These are phyloP conservation scores for Fonsecaea pedrosoi DNA, from an alignment of 2,329 filamentous ascomycete species.

Conservation along the genomic window DNA sequence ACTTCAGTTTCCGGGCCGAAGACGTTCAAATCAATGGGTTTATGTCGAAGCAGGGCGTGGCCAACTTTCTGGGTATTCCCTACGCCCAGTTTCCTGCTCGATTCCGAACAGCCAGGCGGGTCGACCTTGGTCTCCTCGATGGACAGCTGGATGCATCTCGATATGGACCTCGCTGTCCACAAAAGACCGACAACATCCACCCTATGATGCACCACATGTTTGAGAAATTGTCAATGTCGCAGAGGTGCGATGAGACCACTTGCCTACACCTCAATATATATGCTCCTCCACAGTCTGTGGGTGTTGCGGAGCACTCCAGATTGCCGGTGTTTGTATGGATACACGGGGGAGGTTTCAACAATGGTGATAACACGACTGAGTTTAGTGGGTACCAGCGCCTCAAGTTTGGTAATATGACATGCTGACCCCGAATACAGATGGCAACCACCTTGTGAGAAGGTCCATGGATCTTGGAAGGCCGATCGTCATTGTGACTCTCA, in stretches of 20 bases:
- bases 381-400: slow-evolving; percentile 43
- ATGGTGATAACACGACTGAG: slow-evolving; percentile 37
- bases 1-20: neutral
- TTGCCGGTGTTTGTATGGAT: slow-evolving; percentile 22
- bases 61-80: slow-evolving; percentile 16
- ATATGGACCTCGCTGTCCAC: slow-evolving; percentile 21
- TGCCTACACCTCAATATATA: slow-evolving; percentile 39
- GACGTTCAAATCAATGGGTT: neutral
- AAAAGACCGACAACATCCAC: slow-evolving; percentile 81
- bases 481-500: slow-evolving; percentile 43
- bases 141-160: slow-evolving; percentile 11
- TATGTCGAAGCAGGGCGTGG: slow-evolving; percentile 8
- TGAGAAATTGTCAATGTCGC: slow-evolving; percentile 4
- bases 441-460: slow-evolving; percentile 12
- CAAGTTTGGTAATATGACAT: neutral
- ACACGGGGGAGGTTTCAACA: slow-evolving; percentile 33
- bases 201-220: slow-evolving; percentile 70
- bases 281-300: neutral
- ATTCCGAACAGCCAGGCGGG: slow-evolving; percentile 11
- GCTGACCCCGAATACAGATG: slow-evolving; percentile 9
- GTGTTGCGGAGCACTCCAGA: neutral
- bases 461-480: slow-evolving; percentile 44
- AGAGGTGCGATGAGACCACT: slow-evolving; percentile 9
- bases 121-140: neutral
- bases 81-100: slow-evolving; percentile 21